phyloP scores from a whole-genome alignment of 2,329 filamentous ascomycete species.

The Alternaria infectoria region DNA sequence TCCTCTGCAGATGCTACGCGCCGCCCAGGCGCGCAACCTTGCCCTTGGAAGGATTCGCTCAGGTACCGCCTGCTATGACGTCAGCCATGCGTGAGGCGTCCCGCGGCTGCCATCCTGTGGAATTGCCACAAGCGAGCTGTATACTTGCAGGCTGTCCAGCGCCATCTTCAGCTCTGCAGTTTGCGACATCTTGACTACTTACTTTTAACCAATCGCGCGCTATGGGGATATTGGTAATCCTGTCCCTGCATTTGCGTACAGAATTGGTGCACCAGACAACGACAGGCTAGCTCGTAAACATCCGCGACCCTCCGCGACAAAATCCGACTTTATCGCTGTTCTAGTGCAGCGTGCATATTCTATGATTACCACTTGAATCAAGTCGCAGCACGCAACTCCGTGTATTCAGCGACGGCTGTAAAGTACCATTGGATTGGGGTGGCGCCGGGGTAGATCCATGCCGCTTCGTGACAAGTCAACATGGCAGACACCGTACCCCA shows the following conservation, averaged over 20 bases:
- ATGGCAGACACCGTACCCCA: constrained; percentile 51
- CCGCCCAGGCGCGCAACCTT: not conserved
- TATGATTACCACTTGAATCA: not conserved
- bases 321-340: not conserved
- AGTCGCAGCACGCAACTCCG: not conserved
- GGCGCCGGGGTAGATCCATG: constrained; percentile 16
- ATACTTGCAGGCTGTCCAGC: constrained; percentile 6
- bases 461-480: constrained; percentile 15
- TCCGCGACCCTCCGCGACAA: constrained; percentile 22
- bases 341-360: not conserved
- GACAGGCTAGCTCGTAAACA: constrained; percentile 12
- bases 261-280: constrained; percentile 14
- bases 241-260: constrained; percentile 5
- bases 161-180: constrained; percentile 1
- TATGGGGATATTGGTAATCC: constrained; percentile 7
- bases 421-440: not conserved
- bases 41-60: not conserved
- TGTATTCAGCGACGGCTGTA: not conserved
- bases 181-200: not conserved
- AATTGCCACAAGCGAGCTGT: not conserved
- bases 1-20: not conserved
- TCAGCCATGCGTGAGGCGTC: not conserved
- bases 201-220: not conserved
- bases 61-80: constrained; percentile 3
- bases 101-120: not conserved